Percentiles rank a stretch among this genome's conserved stretches.
Evolutionary conservation across 202 grass and related monocot genomes (phyloP).

Genomic region (Brachypodium distachyon): DNA sequence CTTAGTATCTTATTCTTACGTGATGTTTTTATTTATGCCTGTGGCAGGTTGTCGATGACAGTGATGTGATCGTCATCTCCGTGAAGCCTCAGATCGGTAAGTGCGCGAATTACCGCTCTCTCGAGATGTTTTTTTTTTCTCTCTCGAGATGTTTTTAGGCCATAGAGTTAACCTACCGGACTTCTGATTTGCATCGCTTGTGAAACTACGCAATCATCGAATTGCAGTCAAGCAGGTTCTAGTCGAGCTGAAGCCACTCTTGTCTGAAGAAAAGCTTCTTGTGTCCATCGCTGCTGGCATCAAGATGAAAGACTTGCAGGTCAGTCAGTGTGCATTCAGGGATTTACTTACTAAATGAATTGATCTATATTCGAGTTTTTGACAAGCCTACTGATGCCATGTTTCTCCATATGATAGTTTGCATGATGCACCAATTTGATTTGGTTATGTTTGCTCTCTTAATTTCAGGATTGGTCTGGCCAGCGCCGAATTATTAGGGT

Average conservation of each 20-base stretch:
- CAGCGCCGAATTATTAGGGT: slow-evolving; percentile 89
- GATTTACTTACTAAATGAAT: too few species aligned
- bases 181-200: not conserved
- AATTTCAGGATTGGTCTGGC: slow-evolving; percentile 83
- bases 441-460: not conserved
- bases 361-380: not conserved
- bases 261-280: slow-evolving; percentile 85
- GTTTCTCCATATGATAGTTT: too few species aligned
- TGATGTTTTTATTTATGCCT: not conserved
- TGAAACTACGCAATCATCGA: not conserved
- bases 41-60: slow-evolving; percentile 67
- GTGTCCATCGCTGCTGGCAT: slow-evolving; percentile 95
- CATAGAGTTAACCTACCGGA: not conserved
- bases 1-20: too few species aligned
- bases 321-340: not conserved
- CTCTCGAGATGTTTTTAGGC: not conserved
- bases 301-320: slow-evolving; percentile 91
- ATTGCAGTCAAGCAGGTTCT: slow-evolving; percentile 80
- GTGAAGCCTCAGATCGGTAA: slow-evolving; percentile 93
- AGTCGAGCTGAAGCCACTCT: slow-evolving; percentile 60
- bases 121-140: not conserved
- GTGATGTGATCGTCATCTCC: slow-evolving; percentile 85
- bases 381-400: not conserved
- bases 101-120: not conserved
- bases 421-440: not conserved